Conservation (phyloP, 2,329 filamentous ascomycete genomes). For the Podosphaera leucotricha region DNA sequence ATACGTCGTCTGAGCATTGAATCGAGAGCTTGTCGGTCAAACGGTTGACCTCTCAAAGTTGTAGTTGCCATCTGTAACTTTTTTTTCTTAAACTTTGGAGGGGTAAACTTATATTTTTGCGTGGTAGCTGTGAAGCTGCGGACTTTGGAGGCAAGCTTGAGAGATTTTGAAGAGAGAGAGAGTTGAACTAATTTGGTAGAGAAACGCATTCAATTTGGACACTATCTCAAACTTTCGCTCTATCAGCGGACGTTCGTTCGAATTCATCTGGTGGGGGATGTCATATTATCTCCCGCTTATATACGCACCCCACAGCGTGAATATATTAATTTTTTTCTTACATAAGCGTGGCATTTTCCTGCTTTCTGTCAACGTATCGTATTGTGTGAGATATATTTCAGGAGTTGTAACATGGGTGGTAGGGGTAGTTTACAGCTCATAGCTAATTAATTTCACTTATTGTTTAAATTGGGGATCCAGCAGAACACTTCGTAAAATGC, state of each 20-base stretch:
- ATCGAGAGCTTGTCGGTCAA: constrained; percentile 65
- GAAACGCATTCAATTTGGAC: constrained; percentile 18
- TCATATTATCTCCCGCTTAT: no score
- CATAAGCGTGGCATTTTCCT: no score
- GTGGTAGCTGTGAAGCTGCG: constrained; percentile 20
- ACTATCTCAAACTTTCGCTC: constrained; percentile 3
- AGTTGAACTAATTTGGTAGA: constrained; percentile 18
- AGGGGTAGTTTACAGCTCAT: no score
- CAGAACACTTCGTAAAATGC: no score
- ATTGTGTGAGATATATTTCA: no score
- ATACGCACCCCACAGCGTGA: no score
- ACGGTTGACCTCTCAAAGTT: constrained; percentile 70
- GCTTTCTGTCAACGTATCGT: no score
- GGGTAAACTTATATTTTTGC: constrained; percentile 16
- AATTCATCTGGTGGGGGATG: no score
- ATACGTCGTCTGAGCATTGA: constrained; percentile 66
- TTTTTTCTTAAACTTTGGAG: constrained; percentile 15
- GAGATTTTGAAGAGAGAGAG: constrained; percentile 6
- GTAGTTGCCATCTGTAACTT: constrained; percentile 36
- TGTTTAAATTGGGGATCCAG: no score
- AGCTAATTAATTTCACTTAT: no score
- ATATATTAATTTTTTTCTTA: no score
- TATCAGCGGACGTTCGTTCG: background rate
- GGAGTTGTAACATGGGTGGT: no score
- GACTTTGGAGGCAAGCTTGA: constrained; percentile 4